Evolutionary conservation across 352 stramenopile genomes (phyloP).

Genomic region (Phytopythium sindhum): DNA sequence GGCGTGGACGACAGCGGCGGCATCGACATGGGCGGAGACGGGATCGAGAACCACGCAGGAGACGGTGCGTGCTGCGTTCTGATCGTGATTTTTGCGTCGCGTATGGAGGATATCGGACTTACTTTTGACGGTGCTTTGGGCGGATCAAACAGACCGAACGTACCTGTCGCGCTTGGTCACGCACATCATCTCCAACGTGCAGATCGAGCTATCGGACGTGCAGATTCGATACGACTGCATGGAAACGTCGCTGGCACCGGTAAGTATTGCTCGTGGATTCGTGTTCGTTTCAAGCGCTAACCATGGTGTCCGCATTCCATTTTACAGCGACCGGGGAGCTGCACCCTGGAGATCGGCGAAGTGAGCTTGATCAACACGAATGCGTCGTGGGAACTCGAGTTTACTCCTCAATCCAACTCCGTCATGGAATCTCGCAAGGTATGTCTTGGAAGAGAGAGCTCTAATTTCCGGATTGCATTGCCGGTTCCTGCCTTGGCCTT

Average conservation of each 20-base stretch:
- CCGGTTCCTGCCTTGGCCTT: neutral
- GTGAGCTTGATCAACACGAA: constrained; percentile 77
- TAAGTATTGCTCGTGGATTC: constrained; percentile 13
- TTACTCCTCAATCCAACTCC: constrained; percentile 69
- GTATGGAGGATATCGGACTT: neutral
- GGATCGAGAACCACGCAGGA: neutral
- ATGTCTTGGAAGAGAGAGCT: neutral
- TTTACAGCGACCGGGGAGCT: constrained; percentile 55
- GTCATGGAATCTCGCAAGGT: constrained; percentile 83
- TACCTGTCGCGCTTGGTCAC: constrained; percentile 81
- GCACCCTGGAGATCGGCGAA: constrained; percentile 59
- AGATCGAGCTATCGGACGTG: constrained; percentile 81
- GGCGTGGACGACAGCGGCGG: constrained; percentile 18
- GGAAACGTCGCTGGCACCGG: constrained; percentile 55
- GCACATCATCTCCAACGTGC: constrained; percentile 85
- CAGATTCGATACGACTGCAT: constrained; percentile 83
- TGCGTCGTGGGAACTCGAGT: constrained; percentile 70
- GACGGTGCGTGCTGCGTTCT: constrained; percentile 6
- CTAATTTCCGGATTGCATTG: neutral
- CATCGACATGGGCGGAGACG: constrained; percentile 11
- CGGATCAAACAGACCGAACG: constrained; percentile 44
- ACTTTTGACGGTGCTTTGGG: neutral
- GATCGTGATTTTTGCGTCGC: neutral
- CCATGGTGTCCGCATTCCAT: constrained; percentile 3
- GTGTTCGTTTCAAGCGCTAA: neutral